Evolutionary conservation across 495 filamentous ascomycete genomes (phyloP), one percentile per base, ranked within the genome.

Genomic region (Annulohypoxylon moriforme): DNA sequence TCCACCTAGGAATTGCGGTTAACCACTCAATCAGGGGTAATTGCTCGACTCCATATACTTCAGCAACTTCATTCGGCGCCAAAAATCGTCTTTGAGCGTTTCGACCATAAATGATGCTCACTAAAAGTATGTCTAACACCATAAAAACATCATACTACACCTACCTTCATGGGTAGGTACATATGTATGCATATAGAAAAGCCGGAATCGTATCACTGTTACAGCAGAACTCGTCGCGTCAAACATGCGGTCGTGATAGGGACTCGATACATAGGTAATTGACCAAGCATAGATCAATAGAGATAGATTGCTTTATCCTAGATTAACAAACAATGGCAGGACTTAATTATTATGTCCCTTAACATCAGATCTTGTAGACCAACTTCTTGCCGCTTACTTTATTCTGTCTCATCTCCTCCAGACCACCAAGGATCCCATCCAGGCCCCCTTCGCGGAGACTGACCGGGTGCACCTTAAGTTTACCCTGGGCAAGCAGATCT

Each of bases 381-480:
- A 90, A 67, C 80, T 90, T 91, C 67, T 79, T 79, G 7, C 86
- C 88, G 72, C 85, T 89, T n/a, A 90, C 85, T 71, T 85, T 85
- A 18, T 79, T 83, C 55, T 82, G 74, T 68, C 81, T 82, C 74
- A 91, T 46, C 34, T 83, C 72, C 49, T 87, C 62, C 75, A 91
- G 60, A 0, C 89, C 89, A 5, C 83, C 81, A 16, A 87, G 64
- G 8, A 89, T 81, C 27, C 81, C 84, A 52, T 85, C 72, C 62
- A 90, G 75, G 0, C 87, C 88, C n/a, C 80, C 82, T 38, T 73
- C 63, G 22, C 75, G 75, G n/a, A 89, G 78, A 29, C 81, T 77
- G 10, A 72, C 64, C 14, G 81, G 84, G 75, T 90, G 89, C 8
- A 78, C 67, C 79, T 85, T 84, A 20, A 90, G 61, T 75, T 84